Evolutionary conservation across 805 yeast genomes (phyloP), one percentile per base, ranked within the genome.

Genomic region (Wickerhamiella brachini): DNA sequence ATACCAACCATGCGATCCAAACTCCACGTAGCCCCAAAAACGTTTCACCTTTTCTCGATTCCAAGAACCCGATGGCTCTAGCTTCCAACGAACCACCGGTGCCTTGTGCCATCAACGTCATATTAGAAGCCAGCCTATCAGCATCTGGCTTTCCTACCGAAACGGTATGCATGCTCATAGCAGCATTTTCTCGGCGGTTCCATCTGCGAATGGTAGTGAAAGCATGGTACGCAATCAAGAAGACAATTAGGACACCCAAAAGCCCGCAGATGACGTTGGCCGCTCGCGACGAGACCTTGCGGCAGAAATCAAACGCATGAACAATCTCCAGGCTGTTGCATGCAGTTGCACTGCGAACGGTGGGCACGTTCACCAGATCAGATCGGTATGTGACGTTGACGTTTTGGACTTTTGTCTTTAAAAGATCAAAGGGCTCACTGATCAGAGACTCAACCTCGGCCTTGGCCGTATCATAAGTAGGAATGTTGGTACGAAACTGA

Each of bases 381-480:
- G 39, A 13, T 3, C 44, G 24, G 21, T 42, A 21, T 1, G 55
- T 49, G 10, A 48, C 12, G 23, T 57, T 57, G 13, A 55, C 18
- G 20, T 18, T 18, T 13, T 45, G 50, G 5, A 83, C 61, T 48
- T 71, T 67, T 1, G 61, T 54, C 43, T 73, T 69, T 2, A 83
- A 63, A 12, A 60, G 53, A 0, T 72, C 71, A 59, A 87, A 85
- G 0, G 96, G 96, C 1, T 57, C 60, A 2, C 74, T 66, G 8
- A 90, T 72, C 41, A 80, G 57, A 0, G 61, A 51, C 44, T 77
- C 72, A 0, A 93, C 79, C 20, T 74, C 72, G 53, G 79, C 76
- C 59, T 79, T 75, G 2, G 86, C 80, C 7, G 74, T 72, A 2
- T 75, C 77, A 62, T 86, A 86, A 54, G 78, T 75, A 0, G 94